phyloP scores from a whole-genome alignment of 352 stramenopile genomes.

The Thalassiosira livingstoniorum region DNA sequence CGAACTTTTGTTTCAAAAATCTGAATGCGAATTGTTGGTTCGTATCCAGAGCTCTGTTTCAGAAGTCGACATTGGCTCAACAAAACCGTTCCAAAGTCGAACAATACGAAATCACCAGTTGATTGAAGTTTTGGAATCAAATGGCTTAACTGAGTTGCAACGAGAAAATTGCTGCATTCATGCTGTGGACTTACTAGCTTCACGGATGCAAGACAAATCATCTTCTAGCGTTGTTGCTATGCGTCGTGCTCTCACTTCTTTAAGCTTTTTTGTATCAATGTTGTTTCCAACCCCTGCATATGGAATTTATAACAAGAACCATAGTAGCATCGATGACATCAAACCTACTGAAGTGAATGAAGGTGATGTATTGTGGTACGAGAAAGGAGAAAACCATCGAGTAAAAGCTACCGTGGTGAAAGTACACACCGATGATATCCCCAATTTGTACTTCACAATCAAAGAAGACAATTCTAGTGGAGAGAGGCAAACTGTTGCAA shows the following conservation, averaged over 20 bases:
- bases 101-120: constrained; percentile 41
- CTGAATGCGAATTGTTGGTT: constrained; percentile 28
- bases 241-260: constrained; percentile 23
- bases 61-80: constrained; percentile 5
- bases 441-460: constrained; percentile 79
- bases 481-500: constrained; percentile 75
- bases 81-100: constrained; percentile 29
- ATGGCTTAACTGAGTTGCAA: constrained; percentile 7
- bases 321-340: constrained; percentile 19
- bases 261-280: constrained; percentile 43
- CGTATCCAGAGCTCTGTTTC: constrained; percentile 31
- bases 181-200: constrained; percentile 33
- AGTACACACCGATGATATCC: constrained; percentile 74
- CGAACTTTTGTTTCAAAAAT: constrained; percentile 34
- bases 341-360: constrained; percentile 51
- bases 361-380: constrained; percentile 73
- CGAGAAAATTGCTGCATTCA: constrained; percentile 34
- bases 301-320: constrained; percentile 1
- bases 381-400: constrained; percentile 44
- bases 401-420: constrained; percentile 64
- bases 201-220: constrained; percentile 7
- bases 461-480: constrained; percentile 29
- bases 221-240: not conserved
- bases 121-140: constrained; percentile 35
- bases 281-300: constrained; percentile 21